phyloP scores from a whole-genome alignment of 345 rosid genomes.

The Limnanthes douglasii region DNA sequence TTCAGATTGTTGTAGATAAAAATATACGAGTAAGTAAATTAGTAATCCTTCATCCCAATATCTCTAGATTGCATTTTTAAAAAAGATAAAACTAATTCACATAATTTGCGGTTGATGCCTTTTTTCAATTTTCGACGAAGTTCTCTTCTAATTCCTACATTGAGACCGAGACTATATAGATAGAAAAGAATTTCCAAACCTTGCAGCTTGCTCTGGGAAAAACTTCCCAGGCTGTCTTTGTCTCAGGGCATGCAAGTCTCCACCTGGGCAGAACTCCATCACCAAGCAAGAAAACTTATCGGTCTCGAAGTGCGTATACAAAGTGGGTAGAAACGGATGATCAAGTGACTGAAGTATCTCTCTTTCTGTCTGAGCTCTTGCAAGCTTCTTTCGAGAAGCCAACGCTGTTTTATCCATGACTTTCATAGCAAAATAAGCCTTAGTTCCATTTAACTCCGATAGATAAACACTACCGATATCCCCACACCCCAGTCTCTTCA shows the following conservation, averaged over 20 bases:
- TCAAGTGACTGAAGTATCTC: slow-evolving; percentile 60
- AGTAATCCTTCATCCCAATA: no score
- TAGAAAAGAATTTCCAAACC: slow-evolving; percentile 10
- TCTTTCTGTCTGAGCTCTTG: slow-evolving; percentile 66
- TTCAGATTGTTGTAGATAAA: no score
- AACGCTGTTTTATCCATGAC: slow-evolving; percentile 60
- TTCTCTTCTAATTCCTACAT: no score
- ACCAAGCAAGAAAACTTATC: slow-evolving; percentile 74
- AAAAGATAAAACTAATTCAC: no score
- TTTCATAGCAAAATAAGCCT: slow-evolving; percentile 61
- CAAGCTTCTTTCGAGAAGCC: slow-evolving; percentile 67
- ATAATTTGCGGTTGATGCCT: no score
- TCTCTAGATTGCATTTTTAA: no score
- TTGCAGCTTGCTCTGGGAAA: slow-evolving; percentile 65
- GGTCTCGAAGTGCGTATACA: slow-evolving; percentile 66
- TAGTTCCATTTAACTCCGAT: slow-evolving; percentile 49
- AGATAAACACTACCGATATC: slow-evolving; percentile 71
- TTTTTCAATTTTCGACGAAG: neutral
- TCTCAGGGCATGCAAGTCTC: slow-evolving; percentile 67
- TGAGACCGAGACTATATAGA: no score
- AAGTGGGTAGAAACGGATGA: slow-evolving; percentile 72
- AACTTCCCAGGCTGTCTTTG: slow-evolving; percentile 75
- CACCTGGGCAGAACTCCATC: slow-evolving; percentile 84
- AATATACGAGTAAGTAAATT: no score
- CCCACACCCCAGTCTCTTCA: slow-evolving; percentile 64